Percentiles rank a stretch among this genome's conserved stretches.
Evolutionary conservation across 139 green algal genomes (phyloP).

Genomic region (Choricystis sp.): DNA sequence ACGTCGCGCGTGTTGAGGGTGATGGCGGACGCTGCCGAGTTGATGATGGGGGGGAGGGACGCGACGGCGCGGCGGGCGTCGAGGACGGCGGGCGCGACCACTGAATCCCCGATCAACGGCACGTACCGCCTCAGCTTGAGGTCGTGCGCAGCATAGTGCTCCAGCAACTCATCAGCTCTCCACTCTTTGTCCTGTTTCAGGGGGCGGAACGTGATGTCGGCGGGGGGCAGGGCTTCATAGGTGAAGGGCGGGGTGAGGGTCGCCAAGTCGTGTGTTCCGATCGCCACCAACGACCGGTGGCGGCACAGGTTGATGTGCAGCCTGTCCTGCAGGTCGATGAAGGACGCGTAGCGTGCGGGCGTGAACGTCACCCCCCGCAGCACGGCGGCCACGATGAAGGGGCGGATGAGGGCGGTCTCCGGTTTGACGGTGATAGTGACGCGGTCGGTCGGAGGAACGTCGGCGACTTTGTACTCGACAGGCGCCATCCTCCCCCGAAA

Average conservation of each 20-base stretch:
- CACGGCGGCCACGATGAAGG: conserved; percentile 88
- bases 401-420: conserved; percentile 84
- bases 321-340: conserved; percentile 99
- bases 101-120: conserved; percentile 78
- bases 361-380: conserved; percentile 82
- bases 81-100: conserved; percentile 92
- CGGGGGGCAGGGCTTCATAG: conserved; percentile 87
- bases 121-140: conserved; percentile 92
- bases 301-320: conserved; percentile 98
- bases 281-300: conserved; percentile 86
- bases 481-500: conserved; percentile 52
- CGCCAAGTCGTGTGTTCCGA: conserved; percentile 94
- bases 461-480: conserved; percentile 56
- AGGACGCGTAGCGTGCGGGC: conserved; percentile 66
- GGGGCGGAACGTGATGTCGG: conserved; percentile 86
- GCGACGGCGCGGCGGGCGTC: conserved; percentile 79
- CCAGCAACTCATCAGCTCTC: conserved; percentile 70
- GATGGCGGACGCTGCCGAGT: conserved; percentile 82
- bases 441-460: conserved; percentile 30
- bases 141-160: conserved; percentile 75
- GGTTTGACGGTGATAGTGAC: conserved; percentile 56
- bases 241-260: conserved; percentile 84
- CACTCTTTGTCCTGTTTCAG: conserved; percentile 89
- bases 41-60: conserved; percentile 91
- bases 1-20: conserved; percentile 75